Evolutionary conservation across 2,329 filamentous ascomycete genomes (phyloP).

Genomic region (Septoria petroselini): DNA sequence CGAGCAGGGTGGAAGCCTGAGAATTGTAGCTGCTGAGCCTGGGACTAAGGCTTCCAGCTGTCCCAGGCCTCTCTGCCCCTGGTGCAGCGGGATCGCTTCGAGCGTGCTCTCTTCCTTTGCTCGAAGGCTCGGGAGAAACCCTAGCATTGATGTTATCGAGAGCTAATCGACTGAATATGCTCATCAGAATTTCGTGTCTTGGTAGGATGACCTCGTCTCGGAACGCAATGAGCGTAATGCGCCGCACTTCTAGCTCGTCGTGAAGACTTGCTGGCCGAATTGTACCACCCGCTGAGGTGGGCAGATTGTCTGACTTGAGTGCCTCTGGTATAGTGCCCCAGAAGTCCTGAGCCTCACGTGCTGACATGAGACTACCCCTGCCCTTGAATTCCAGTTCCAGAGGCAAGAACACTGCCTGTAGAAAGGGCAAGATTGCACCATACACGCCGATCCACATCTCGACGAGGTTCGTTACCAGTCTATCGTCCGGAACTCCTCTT

Average conservation of each 20-base stretch:
- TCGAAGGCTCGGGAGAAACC: conserved; percentile 36
- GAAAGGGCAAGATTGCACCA: conserved; percentile 82
- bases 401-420: conserved; percentile 91
- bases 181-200: conserved; percentile 82
- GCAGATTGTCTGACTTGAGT: conserved; percentile 43
- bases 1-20: conserved; percentile 75
- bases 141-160: conserved; percentile 66
- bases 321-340: conserved; percentile 68
- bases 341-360: conserved; percentile 80
- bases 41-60: conserved; percentile 71
- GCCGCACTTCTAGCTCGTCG: conserved; percentile 75
- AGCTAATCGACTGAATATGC: conserved; percentile 83
- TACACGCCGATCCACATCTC: conserved; percentile 95
- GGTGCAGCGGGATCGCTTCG: conserved; percentile 35
- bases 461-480: conserved; percentile 83
- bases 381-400: conserved; percentile 92
- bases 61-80: conserved; percentile 50
- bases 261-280: conserved; percentile 46
- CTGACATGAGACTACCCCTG: conserved; percentile 71
- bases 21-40: conserved; percentile 76
- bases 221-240: conserved; percentile 82
- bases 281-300: conserved; percentile 41
- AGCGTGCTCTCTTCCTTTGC: conserved; percentile 31
- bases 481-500: conserved; percentile 73
- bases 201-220: conserved; percentile 85